Evolutionary conservation across 805 yeast species (phyloP).

Genomic region (Myxozyma vanderwaltii): DNA sequence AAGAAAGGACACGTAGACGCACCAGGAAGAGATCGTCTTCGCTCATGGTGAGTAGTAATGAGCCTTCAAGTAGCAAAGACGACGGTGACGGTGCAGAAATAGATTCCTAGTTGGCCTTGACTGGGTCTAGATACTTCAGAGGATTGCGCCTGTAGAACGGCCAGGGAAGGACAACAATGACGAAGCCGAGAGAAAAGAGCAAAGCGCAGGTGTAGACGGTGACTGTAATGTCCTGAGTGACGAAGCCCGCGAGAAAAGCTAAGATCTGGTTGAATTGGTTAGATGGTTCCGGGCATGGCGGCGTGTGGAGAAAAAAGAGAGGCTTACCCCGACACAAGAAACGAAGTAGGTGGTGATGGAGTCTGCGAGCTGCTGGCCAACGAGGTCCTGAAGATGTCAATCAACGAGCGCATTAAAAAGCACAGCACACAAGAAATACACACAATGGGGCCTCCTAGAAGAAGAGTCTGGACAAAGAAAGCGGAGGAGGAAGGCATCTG

Average conservation of each 20-base stretch:
- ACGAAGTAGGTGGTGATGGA: constrained; percentile 39
- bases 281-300: too few relatives aligned
- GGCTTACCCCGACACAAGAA: constrained; percentile 40
- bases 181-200: constrained; percentile 42
- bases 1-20: background rate
- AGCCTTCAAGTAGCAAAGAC: background rate
- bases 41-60: constrained; percentile 25
- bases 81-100: constrained; percentile 20
- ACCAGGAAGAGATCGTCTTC: constrained; percentile 26
- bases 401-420: background rate
- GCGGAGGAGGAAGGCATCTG: constrained; percentile 6
- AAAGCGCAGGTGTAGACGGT: constrained; percentile 48
- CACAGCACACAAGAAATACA: background rate
- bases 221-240: constrained; percentile 49
- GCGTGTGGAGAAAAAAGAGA: too few relatives aligned
- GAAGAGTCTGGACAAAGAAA: background rate
- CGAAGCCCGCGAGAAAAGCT: constrained; percentile 53
- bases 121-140: constrained; percentile 49
- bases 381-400: constrained; percentile 46
- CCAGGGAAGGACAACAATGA: constrained; percentile 61
- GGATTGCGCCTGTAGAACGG: constrained; percentile 55
- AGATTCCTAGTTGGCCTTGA: constrained; percentile 15
- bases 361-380: constrained; percentile 55
- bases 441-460: constrained; percentile 22
- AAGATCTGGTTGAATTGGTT: constrained; percentile 34